These are phyloP conservation scores for Cutaneotrichosporon cutaneum DNA, from an alignment of 1,284 basidiomycete genomes.

Conservation along the genomic window DNA sequence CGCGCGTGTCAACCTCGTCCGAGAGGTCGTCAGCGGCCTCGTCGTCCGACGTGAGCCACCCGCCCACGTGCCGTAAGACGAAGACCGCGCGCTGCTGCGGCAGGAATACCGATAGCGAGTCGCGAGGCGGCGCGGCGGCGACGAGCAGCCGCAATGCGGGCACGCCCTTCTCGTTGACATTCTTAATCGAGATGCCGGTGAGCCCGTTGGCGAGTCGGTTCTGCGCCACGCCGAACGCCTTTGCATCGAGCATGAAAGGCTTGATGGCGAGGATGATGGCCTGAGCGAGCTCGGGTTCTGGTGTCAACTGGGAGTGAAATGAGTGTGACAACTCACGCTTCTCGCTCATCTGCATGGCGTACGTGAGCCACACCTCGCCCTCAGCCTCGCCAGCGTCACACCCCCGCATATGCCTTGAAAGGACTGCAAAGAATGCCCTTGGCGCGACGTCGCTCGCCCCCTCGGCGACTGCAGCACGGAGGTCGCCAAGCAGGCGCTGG, in stretches of 20 bases:
- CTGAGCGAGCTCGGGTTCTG: constrained; percentile 68
- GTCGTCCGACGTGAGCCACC: constrained; percentile 75
- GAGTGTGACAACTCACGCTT: constrained; percentile 56
- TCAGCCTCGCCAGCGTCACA: constrained; percentile 64
- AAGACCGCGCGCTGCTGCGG: constrained; percentile 85
- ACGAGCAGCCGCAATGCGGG: constrained; percentile 68
- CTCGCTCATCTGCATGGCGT: constrained; percentile 64
- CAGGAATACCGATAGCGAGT: constrained; percentile 79
- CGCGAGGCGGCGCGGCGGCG: constrained; percentile 71
- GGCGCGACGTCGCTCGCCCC: constrained; percentile 54
- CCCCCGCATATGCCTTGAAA: constrained; percentile 61
- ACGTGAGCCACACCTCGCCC: constrained; percentile 70
- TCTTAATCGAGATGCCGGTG: constrained; percentile 64
- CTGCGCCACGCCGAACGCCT: constrained; percentile 73
- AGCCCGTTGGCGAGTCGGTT: constrained; percentile 84
- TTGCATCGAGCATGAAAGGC: constrained; percentile 65
- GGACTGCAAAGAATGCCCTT: constrained; percentile 61
- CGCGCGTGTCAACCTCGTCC: constrained; percentile 71
- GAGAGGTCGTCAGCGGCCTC: constrained; percentile 63
- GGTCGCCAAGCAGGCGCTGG: constrained; percentile 32
- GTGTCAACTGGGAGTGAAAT: constrained; percentile 2
- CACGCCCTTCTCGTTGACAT: constrained; percentile 69
- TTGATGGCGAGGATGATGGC: constrained; percentile 67
- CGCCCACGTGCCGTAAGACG: constrained; percentile 78
- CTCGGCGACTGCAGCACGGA: constrained; percentile 14